Evolutionary conservation across 805 yeast species (phyloP).

Genomic region (Jamesozyma piceae): DNA sequence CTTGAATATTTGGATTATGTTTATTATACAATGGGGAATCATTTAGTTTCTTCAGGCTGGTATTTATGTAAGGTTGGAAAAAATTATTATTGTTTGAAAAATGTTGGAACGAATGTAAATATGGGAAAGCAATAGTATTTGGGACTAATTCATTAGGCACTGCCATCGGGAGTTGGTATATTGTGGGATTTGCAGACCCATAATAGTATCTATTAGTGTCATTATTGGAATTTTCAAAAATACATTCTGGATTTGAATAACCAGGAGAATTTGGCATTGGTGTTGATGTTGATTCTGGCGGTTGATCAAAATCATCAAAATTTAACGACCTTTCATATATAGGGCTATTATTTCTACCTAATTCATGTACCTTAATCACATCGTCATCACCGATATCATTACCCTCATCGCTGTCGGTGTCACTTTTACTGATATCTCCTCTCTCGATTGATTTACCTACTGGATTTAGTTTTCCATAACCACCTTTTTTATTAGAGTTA

Average conservation of each 20-base stretch:
- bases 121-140: no score
- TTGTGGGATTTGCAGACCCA: not conserved
- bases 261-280: conserved; percentile 9
- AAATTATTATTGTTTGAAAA: not conserved
- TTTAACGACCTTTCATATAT: conserved; percentile 12
- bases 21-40: not conserved
- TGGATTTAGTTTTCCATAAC: not conserved
- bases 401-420: not conserved
- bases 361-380: not conserved
- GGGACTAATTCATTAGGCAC: not conserved
- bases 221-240: not conserved
- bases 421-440: not conserved
- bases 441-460: not conserved
- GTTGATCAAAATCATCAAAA: conserved; percentile 24
- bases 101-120: not conserved
- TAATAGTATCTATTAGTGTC: not conserved
- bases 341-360: not conserved
- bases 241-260: not conserved
- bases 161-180: not conserved
- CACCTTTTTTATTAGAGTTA: no score
- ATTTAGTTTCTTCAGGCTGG: no score
- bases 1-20: not conserved
- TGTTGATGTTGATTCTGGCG: conserved; percentile 27
- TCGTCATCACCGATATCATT: not conserved
- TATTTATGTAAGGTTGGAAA: no score